These are phyloP conservation scores for Boletus holoroseus DNA, from an alignment of 1,284 basidiomycete genomes.

Conservation along the genomic window DNA sequence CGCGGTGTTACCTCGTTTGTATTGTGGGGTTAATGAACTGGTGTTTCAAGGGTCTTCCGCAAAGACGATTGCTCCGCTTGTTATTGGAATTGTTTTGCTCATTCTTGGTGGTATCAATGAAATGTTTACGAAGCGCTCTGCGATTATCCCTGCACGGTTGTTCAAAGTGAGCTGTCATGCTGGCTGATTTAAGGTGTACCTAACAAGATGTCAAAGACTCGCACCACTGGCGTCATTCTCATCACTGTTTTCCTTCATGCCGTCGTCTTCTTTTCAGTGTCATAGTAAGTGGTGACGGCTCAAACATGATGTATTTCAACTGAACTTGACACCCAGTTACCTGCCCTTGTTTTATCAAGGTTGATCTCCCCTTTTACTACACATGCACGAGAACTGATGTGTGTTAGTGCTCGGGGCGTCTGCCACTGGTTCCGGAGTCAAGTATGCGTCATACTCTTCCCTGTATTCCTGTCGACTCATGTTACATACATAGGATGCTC, in stretches of 20 bases:
- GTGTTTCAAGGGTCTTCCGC: slow-evolving; percentile 34
- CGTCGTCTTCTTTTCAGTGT: slow-evolving; percentile 53
- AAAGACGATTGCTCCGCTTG: slow-evolving; percentile 70
- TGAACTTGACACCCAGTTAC: slow-evolving; percentile 41
- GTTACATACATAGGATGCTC: slow-evolving; percentile 53
- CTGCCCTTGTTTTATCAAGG: slow-evolving; percentile 74
- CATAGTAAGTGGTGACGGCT: slow-evolving; percentile 24
- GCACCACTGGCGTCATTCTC: slow-evolving; percentile 67
- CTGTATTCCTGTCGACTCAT: neutral
- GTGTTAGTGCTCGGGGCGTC: slow-evolving; percentile 58
- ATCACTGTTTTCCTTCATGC: slow-evolving; percentile 63
- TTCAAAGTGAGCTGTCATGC: slow-evolving; percentile 50
- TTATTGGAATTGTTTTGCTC: slow-evolving; percentile 59
- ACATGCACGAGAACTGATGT: slow-evolving; percentile 26
- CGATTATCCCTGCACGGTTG: slow-evolving; percentile 76
- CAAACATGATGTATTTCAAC: slow-evolving; percentile 3
- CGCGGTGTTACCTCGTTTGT: neutral
- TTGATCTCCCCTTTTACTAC: neutral
- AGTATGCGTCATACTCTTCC: slow-evolving; percentile 37
- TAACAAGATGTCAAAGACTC: slow-evolving; percentile 42
- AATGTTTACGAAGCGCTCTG: slow-evolving; percentile 62
- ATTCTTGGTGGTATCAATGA: slow-evolving; percentile 61
- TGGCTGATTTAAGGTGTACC: neutral
- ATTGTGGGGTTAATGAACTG: neutral
- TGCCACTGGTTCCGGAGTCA: slow-evolving; percentile 69